Percentiles rank a stretch among this genome's conserved stretches.
These are phyloP conservation scores for Apiotrichum montevideense DNA, from an alignment of 1,284 basidiomycete species.

Conservation along the genomic window DNA sequence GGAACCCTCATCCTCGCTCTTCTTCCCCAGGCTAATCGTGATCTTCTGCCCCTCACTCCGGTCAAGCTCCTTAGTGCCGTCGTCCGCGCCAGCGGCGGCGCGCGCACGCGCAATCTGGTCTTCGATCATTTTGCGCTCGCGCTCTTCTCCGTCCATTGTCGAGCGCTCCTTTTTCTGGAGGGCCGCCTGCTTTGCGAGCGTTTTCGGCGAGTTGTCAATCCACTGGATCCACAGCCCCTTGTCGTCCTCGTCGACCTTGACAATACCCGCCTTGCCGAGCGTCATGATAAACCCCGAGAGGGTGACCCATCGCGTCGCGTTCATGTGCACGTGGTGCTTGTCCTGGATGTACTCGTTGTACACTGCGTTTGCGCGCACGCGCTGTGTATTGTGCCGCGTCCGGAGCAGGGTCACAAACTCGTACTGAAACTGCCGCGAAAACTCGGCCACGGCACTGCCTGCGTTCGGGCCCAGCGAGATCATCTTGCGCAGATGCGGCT, in stretches of 20 bases:
- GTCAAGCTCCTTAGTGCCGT: slow-evolving; percentile 55
- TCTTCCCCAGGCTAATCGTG: slow-evolving; percentile 33
- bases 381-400: slow-evolving; percentile 80
- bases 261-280: slow-evolving; percentile 79
- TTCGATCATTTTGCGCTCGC: slow-evolving; percentile 79
- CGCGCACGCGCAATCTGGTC: slow-evolving; percentile 89
- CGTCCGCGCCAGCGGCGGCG: slow-evolving; percentile 29
- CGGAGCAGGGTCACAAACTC: slow-evolving; percentile 79
- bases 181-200: slow-evolving; percentile 84
- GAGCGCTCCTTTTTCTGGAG: slow-evolving; percentile 85
- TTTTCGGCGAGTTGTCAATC: slow-evolving; percentile 93
- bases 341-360: slow-evolving; percentile 98
- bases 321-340: slow-evolving; percentile 95
- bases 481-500: slow-evolving; percentile 84
- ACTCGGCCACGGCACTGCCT: slow-evolving; percentile 82
- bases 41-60: slow-evolving; percentile 56
- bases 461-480: slow-evolving; percentile 89
- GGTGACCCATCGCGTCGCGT: slow-evolving; percentile 94
- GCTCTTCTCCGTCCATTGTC: slow-evolving; percentile 87
- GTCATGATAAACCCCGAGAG: slow-evolving; percentile 90
- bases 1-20: slow-evolving; percentile 25
- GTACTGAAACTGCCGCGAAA: slow-evolving; percentile 80
- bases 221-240: slow-evolving; percentile 96
- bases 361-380: slow-evolving; percentile 87
- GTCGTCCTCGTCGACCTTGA: slow-evolving; percentile 93